Evolutionary conservation across 139 green algal genomes (phyloP), one percentile per base, ranked within the genome.

Genomic region (Picochlorum sp.): DNA sequence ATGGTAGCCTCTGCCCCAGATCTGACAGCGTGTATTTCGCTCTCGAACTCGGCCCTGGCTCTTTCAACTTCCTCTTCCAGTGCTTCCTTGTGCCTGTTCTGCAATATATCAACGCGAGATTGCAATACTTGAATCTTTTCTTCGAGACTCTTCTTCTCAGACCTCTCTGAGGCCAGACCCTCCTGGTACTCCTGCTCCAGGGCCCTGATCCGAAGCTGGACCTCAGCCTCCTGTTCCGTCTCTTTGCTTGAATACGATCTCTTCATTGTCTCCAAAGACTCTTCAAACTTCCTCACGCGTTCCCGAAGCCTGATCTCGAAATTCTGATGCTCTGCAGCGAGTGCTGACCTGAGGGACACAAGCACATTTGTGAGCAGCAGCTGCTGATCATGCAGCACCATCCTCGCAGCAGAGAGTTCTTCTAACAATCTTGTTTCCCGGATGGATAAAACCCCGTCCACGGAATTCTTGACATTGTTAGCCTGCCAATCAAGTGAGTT

Each of bases 401-500:
- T 54, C 47, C 47, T 54, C 6, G 47, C 47, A 18, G 47, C 16
- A 26, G 47, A 24, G 2, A 54, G n/a, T 26, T 54, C 47, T 21
- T 54, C 47, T 13, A 54, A 20, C 11, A 54, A 20, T 24, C 47
- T 20, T 9, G 4, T 20, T 21, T 54, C 47, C 16, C 47, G 11
- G n/a, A 21, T 54, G n/a, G 47, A 26, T 20, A 54, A 21, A 20
- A 26, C 18, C 2, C 16, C n/a, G 23, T 21, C 18, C 47, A 26
- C 47, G 16, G 34, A 41, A 11, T 54, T 20, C 47, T 20, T 54
- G 18, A 54, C n/a, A 21, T 54, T 20, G 13, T 20, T 26, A 54
- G 11, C 47, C 2, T 54, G 8, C 47, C 47, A 54, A 54, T 54
- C 47, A 20, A 54, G n/a, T 2, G 52, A 59, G 69, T 28, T 59